Evolutionary conservation across 2,329 filamentous ascomycete species (phyloP).

Genomic region (Nemania serpens): DNA sequence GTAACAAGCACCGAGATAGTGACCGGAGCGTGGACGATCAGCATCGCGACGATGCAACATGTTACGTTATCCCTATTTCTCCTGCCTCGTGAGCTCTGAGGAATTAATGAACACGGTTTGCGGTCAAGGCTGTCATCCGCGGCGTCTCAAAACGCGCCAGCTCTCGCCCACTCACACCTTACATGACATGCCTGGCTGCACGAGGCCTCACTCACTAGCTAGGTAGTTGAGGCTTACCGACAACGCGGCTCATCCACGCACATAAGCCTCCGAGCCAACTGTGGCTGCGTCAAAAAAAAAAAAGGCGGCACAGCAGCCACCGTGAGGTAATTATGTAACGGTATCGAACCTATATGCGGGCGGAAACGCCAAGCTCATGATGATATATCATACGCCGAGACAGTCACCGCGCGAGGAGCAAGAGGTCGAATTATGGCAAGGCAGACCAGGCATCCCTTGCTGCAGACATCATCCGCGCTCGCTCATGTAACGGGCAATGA

Average conservation of each 20-base stretch:
- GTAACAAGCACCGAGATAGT: conserved; percentile 9
- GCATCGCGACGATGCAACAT: not conserved
- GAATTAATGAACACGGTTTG: not conserved
- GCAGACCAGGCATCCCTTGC: not conserved
- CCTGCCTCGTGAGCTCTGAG: too few relatives aligned
- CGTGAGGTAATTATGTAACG: conserved; percentile 4
- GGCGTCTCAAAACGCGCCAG: not conserved
- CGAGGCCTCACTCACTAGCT: not conserved
- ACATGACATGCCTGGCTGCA: not conserved
- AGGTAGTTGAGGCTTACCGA: not conserved
- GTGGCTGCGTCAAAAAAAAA: not conserved
- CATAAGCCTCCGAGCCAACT: not conserved
- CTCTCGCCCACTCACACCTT: not conserved
- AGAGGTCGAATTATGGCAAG: not conserved
- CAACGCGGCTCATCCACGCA: not conserved
- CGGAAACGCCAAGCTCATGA: not conserved
- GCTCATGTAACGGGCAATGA: too few relatives aligned
- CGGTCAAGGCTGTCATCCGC: not conserved
- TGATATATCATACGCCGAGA: conserved; percentile 1
- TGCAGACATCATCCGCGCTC: not conserved
- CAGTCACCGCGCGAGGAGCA: not conserved
- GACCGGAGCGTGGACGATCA: conserved; percentile 1
- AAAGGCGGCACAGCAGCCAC: conserved; percentile 10
- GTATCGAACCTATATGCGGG: not conserved
- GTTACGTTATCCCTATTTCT: not conserved